Evolutionary conservation across 2,329 filamentous ascomycete genomes (phyloP), one percentile per base, ranked within the genome.

Genomic region (Xylariaceae sp.): DNA sequence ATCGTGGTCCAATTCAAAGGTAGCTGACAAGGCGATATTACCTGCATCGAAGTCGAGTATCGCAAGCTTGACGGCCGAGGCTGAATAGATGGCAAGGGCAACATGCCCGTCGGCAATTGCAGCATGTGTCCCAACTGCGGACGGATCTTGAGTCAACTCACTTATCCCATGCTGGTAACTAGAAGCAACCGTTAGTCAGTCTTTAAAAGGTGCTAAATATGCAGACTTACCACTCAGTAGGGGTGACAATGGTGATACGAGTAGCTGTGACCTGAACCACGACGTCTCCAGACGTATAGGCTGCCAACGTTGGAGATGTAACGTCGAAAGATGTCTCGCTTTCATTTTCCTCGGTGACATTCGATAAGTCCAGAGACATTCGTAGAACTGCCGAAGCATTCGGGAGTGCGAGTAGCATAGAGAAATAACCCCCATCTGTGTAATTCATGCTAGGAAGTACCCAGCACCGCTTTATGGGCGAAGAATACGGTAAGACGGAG

Each of bases 211-310:
- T n/a, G n/a, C n/a, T n/a, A n/a, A n/a, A n/a, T n/a, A n/a, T 5
- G n/a, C 24, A 12, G 5, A 12, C 59, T 45, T 57, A 66, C 67
- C 55, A 60, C 37, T 57, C 52, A 5, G 44, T 44, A 3, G 52
- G 41, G 3, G 50, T 55, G 12, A 63, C 42, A 27, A 73, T 45
- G 6, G 63, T 65, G 3, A 71, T 53, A 13, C 48, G 59, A 19
- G 51, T 55, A 33, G 72, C 68, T 1, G 76, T 79, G 4, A 79
- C 59, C 45, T 81, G 77, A 3, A 76, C 52, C 5, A 70, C 58
- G 2, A 50, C 52, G 2, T 57, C 56, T 3, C 57, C 50, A 5
- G 54, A 45, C 9, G 58, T 46, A 19, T 61, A 57, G 3, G 53
- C 50, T 10, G 63, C 61, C 17, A 80, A 55, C 0, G 77, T 81